These are phyloP conservation scores for Citrus maxima DNA, from an alignment of 345 rosid genomes.

Conservation along the genomic window DNA sequence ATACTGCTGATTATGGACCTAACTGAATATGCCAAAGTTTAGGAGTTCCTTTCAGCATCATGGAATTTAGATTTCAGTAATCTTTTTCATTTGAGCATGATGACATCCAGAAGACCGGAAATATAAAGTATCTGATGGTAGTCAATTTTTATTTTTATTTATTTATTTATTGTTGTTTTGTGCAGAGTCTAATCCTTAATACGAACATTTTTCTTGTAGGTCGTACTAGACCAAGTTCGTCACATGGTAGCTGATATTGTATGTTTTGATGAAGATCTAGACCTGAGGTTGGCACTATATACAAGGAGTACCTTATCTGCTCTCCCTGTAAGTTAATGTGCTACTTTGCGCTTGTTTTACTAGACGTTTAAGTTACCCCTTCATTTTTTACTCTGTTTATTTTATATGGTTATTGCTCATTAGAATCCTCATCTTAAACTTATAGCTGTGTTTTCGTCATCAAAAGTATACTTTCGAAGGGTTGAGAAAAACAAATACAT, in stretches of 20 bases:
- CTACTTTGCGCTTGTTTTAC: neutral
- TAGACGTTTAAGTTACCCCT: neutral
- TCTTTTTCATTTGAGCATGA: neutral
- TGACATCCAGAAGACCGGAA: too few relatives aligned
- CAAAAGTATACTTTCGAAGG: neutral
- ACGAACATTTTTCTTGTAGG: slow-evolving; percentile 13
- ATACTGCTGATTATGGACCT: neutral
- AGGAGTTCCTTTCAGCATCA: neutral
- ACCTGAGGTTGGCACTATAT: slow-evolving; percentile 39
- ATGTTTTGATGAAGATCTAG: slow-evolving; percentile 37
- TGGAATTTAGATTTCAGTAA: neutral
- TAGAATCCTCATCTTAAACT: neutral
- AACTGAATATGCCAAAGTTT: neutral
- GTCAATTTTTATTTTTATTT: too few relatives aligned
- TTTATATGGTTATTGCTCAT: too few relatives aligned
- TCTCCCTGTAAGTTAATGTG: slow-evolving; percentile 21
- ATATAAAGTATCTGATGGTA: too few relatives aligned
- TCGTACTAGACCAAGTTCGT: slow-evolving; percentile 28
- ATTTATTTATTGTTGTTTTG: neutral
- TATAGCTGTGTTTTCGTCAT: neutral
- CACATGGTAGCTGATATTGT: slow-evolving; percentile 37
- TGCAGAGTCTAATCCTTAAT: neutral
- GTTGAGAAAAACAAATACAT: neutral
- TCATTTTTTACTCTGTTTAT: neutral
- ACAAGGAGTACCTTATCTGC: slow-evolving; percentile 28